These are phyloP conservation scores for Boletellus ananas DNA, from an alignment of 768 basidiomycete genomes.

Conservation along the genomic window DNA sequence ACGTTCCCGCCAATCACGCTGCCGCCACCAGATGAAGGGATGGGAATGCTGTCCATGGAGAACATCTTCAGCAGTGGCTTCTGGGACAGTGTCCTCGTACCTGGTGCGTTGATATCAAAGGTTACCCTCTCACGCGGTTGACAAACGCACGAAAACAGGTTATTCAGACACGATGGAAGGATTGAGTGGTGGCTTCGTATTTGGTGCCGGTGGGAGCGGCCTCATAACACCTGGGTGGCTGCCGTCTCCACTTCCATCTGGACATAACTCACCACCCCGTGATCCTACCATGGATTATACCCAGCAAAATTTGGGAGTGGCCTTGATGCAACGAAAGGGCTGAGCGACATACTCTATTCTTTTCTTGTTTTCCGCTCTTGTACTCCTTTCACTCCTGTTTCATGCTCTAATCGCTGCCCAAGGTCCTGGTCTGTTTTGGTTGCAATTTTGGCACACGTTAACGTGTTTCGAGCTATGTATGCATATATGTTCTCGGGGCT, in stretches of 20 bases:
- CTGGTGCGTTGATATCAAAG: constrained; percentile 49
- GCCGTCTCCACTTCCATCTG: constrained; percentile 57
- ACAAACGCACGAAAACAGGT: constrained; percentile 40
- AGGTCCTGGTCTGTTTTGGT: constrained; percentile 10
- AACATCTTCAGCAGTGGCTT: constrained; percentile 74
- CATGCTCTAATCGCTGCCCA: neutral
- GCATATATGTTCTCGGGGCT: constrained; percentile 1
- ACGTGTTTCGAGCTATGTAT: constrained; percentile 15
- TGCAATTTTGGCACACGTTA: constrained; percentile 5
- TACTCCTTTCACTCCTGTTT: constrained; percentile 1
- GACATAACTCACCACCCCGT: constrained; percentile 41
- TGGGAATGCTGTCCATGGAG: constrained; percentile 71
- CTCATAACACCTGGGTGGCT: constrained; percentile 73
- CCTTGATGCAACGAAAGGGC: constrained; percentile 26
- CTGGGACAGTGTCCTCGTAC: constrained; percentile 86
- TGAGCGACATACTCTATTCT: constrained; percentile 8
- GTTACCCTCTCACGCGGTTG: neutral
- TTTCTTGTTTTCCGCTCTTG: constrained; percentile 3
- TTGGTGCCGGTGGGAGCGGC: constrained; percentile 78
- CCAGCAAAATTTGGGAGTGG: constrained; percentile 23
- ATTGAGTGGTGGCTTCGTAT: constrained; percentile 81
- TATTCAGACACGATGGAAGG: constrained; percentile 80
- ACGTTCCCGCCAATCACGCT: constrained; percentile 90
- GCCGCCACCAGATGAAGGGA: constrained; percentile 37
- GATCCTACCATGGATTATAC: constrained; percentile 25